Conservation (phyloP, 257 asterid species). For the Capsicum chinense region DNA sequence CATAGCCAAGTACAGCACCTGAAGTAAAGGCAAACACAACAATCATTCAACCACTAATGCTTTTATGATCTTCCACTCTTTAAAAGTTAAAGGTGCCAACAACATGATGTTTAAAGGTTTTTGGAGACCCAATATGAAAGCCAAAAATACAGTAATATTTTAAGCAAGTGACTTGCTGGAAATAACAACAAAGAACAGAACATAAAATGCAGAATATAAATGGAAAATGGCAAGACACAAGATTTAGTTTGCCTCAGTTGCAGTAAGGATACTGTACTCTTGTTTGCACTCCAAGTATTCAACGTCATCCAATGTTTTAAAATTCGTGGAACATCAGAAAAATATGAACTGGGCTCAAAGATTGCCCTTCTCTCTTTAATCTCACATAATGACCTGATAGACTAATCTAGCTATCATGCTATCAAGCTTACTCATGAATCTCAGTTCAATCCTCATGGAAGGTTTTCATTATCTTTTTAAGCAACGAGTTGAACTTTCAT, state of each 20-base stretch:
- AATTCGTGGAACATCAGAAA: neutral
- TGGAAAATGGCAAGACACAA: neutral
- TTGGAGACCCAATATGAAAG: neutral
- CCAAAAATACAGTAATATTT: neutral
- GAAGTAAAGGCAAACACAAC: slow-evolving; percentile 25
- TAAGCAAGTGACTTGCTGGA: neutral
- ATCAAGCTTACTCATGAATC: neutral
- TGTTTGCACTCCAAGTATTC: neutral
- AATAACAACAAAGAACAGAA: neutral
- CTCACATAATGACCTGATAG: slow-evolving; percentile 3
- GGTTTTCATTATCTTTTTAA: neutral
- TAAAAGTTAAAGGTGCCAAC: neutral
- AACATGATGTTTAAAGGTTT: neutral
- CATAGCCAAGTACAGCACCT: slow-evolving; percentile 87
- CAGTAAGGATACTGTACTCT: neutral
- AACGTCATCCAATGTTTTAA: neutral
- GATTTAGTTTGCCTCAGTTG: neutral
- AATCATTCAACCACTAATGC: slow-evolving; percentile 1
- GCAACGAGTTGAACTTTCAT: neutral
- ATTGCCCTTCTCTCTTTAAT: neutral
- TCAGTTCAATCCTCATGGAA: neutral
- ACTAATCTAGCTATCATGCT: neutral
- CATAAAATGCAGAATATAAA: neutral
- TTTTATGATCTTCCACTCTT: slow-evolving; percentile 2
- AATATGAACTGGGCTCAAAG: neutral